phyloP scores from a whole-genome alignment of 108 stramenopile species.

The Fragilaria radians region DNA sequence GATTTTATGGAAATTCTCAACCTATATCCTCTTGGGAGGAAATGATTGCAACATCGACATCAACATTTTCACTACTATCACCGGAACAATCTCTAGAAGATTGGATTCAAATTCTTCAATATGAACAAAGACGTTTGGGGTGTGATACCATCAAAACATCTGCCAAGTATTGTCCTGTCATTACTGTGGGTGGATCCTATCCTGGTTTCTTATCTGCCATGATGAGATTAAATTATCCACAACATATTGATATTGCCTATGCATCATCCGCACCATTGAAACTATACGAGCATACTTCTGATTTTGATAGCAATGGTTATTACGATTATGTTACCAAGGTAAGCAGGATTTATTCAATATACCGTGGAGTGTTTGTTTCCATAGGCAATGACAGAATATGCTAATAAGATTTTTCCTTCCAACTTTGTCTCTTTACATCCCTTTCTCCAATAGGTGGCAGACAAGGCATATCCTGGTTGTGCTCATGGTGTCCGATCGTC shows the following conservation, averaged over 20 bases:
- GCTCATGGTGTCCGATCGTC: constrained; percentile 31
- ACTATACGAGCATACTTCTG: constrained; percentile 54
- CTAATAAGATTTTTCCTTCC: too few relatives aligned
- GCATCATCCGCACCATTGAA: constrained; percentile 61
- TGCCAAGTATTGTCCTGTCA: constrained; percentile 62
- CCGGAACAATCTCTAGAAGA: constrained; percentile 47
- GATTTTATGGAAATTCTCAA: constrained; percentile 49
- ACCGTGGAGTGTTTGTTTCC: too few relatives aligned
- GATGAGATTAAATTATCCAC: constrained; percentile 53
- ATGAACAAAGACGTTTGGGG: constrained; percentile 5
- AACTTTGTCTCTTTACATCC: too few relatives aligned
- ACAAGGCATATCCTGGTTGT: constrained; percentile 48
- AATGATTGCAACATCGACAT: constrained; percentile 18
- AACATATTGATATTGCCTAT: constrained; percentile 63
- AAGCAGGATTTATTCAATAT: too few relatives aligned
- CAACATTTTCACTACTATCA: constrained; percentile 33
- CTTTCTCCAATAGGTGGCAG: constrained; percentile 31
- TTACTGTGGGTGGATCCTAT: constrained; percentile 70
- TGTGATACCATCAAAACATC: constrained; percentile 22
- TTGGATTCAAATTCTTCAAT: constrained; percentile 7
- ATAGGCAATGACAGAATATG: too few relatives aligned
- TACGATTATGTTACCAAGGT: constrained; percentile 52
- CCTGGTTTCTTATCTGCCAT: constrained; percentile 73
- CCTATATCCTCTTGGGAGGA: constrained; percentile 27
- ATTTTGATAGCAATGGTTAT: constrained; percentile 39